Percentiles rank a stretch among this genome's conserved stretches.
phyloP scores from a whole-genome alignment of 306 rosid genomes.

The Ormosia semicastrata region DNA sequence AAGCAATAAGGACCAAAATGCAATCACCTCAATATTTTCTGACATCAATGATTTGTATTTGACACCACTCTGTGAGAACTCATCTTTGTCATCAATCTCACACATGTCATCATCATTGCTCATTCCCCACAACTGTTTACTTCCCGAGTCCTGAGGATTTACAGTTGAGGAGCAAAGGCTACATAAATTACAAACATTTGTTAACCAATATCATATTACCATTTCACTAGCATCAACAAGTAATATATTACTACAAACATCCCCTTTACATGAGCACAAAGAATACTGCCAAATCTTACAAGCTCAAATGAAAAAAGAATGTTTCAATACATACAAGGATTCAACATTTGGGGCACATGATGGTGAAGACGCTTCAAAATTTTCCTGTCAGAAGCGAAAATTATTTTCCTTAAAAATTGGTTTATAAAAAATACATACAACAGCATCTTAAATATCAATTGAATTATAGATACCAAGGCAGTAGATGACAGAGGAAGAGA shows the following conservation, averaged over 20 bases:
- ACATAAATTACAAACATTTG: conserved; percentile 55
- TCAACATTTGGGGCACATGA: conserved; percentile 41
- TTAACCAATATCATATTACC: conserved; percentile 35
- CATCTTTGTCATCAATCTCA: conserved; percentile 68
- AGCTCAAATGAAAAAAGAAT: background rate
- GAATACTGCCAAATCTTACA: conserved; percentile 27
- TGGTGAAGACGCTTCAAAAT: conserved; percentile 42
- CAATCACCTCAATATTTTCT: conserved; percentile 63
- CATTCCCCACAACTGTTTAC: conserved; percentile 54
- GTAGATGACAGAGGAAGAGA: conserved; percentile 39
- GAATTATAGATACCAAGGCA: conserved; percentile 56
- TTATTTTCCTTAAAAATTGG: conserved; percentile 20
- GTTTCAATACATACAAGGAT: conserved; percentile 46
- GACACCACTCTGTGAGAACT: conserved; percentile 41
- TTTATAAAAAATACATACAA: conserved; percentile 10
- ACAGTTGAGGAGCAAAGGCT: conserved; percentile 53
- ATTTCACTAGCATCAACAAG: conserved; percentile 44
- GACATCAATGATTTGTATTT: conserved; percentile 45
- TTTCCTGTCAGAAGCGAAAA: conserved; percentile 51
- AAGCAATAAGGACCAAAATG: background rate
- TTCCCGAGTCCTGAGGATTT: conserved; percentile 45
- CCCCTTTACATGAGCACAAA: background rate
- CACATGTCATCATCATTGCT: conserved; percentile 79
- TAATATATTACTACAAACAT: conserved; percentile 2
- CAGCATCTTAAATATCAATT: conserved; percentile 15